Conservation (phyloP, 306 rosid genomes). For the Morella rubra region DNA sequence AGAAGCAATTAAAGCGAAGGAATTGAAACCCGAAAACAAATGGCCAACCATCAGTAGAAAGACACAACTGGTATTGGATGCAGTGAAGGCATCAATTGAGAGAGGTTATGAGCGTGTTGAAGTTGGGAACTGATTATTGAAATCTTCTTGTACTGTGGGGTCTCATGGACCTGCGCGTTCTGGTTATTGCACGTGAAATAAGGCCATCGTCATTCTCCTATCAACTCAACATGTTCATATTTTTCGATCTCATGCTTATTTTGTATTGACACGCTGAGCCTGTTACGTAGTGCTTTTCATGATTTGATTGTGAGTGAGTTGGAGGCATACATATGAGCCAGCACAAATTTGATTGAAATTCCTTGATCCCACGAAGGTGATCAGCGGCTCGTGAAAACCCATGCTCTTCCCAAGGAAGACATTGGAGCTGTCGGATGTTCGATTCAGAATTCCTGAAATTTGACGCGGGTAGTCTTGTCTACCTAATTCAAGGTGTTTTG, state of each 20-base stretch:
- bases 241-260: too few relatives aligned
- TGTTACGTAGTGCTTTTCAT: neutral
- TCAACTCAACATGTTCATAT: too few relatives aligned
- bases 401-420: too few relatives aligned
- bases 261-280: too few relatives aligned
- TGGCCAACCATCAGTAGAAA: slow-evolving; percentile 78
- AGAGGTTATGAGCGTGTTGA: slow-evolving; percentile 60
- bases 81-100: slow-evolving; percentile 73
- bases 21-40: slow-evolving; percentile 59
- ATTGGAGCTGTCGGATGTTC: too few relatives aligned
- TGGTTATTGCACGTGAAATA: slow-evolving; percentile 14
- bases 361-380: too few relatives aligned
- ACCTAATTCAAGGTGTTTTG: too few relatives aligned
- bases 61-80: slow-evolving; percentile 80
- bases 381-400: too few relatives aligned
- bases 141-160: neutral
- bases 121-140: slow-evolving; percentile 29
- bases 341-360: neutral
- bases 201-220: too few relatives aligned
- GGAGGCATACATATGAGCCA: neutral
- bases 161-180: neutral
- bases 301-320: neutral
- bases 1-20: slow-evolving; percentile 43
- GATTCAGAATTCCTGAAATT: too few relatives aligned
- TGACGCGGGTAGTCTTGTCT: too few relatives aligned